These are phyloP conservation scores for Microbotryum intermedium DNA, from an alignment of 1,284 basidiomycete genomes.

Conservation along the genomic window DNA sequence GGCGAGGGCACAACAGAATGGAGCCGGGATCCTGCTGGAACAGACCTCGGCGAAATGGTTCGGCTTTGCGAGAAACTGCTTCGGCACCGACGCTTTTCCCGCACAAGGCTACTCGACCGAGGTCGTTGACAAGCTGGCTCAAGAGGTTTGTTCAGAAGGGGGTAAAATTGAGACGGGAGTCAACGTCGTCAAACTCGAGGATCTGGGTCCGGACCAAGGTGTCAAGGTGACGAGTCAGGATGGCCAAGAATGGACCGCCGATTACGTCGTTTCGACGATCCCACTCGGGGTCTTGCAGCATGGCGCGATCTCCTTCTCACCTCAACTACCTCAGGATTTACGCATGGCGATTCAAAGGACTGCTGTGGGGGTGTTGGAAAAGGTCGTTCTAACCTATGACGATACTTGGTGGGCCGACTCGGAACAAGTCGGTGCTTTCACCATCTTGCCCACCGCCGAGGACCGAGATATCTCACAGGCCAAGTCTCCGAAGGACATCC, in stretches of 20 bases:
- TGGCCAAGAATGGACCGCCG: constrained; percentile 36
- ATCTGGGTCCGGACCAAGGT: constrained; percentile 22
- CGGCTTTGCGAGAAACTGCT: constrained; percentile 41
- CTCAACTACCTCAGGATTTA: constrained; percentile 36
- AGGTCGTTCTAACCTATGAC: constrained; percentile 44
- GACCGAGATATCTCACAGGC: not conserved
- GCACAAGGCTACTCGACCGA: constrained; percentile 43
- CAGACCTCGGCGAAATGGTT: constrained; percentile 40
- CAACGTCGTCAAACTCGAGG: constrained; percentile 34
- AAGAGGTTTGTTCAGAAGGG: constrained; percentile 37
- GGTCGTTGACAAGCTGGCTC: constrained; percentile 39
- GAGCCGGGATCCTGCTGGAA: constrained; percentile 44
- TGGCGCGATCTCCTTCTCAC: constrained; percentile 34
- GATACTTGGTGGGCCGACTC: constrained; percentile 45
- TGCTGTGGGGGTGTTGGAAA: constrained; percentile 44
- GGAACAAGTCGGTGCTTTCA: constrained; percentile 14
- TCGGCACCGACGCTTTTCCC: constrained; percentile 45
- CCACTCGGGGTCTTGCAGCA: constrained; percentile 43
- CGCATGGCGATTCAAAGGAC: constrained; percentile 36
- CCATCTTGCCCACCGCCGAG: constrained; percentile 24
- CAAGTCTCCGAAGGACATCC: constrained; percentile 12
- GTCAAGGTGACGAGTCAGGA: constrained; percentile 34
- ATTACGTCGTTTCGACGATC: constrained; percentile 41
- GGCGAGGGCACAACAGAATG: constrained; percentile 44
- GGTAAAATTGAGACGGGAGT: constrained; percentile 38